These are phyloP conservation scores for Candida michaelii DNA, from an alignment of 805 yeast genomes.

Conservation along the genomic window DNA sequence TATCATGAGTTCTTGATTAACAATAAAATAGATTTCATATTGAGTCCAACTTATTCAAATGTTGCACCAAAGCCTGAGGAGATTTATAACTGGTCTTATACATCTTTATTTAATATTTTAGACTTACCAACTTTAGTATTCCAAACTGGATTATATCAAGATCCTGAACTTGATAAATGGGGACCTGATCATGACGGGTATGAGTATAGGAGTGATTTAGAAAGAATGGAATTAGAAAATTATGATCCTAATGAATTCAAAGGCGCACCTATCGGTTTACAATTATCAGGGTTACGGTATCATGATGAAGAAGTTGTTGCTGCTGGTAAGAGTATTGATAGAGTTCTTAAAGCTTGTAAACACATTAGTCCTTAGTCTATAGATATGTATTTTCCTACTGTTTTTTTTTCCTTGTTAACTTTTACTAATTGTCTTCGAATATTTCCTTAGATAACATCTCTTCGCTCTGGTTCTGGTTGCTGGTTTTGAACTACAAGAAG, in stretches of 20 bases:
- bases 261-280: conserved; percentile 57
- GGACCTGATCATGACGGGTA: conserved; percentile 27
- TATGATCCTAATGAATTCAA: conserved; percentile 47
- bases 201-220: conserved; percentile 45
- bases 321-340: conserved; percentile 39
- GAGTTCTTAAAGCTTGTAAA: conserved; percentile 21
- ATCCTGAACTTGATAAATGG: conserved; percentile 52
- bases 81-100: conserved; percentile 77
- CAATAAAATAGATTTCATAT: conserved; percentile 60
- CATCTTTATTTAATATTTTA: conserved; percentile 68
- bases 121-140: conserved; percentile 67
- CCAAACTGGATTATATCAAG: conserved; percentile 63
- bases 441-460: too few species aligned
- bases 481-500: too few species aligned
- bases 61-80: conserved; percentile 66
- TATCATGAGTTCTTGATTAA: conserved; percentile 53
- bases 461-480: too few species aligned
- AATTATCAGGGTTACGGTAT: conserved; percentile 53
- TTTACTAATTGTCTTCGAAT: too few species aligned
- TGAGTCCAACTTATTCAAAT: conserved; percentile 67
- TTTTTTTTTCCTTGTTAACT: too few species aligned
- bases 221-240: conserved; percentile 46
- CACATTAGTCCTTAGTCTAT: too few species aligned
- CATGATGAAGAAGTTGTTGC: conserved; percentile 57
- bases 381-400: too few species aligned